Conservation (phyloP, 495 filamentous ascomycete genomes). For the Lepraria neglecta region DNA sequence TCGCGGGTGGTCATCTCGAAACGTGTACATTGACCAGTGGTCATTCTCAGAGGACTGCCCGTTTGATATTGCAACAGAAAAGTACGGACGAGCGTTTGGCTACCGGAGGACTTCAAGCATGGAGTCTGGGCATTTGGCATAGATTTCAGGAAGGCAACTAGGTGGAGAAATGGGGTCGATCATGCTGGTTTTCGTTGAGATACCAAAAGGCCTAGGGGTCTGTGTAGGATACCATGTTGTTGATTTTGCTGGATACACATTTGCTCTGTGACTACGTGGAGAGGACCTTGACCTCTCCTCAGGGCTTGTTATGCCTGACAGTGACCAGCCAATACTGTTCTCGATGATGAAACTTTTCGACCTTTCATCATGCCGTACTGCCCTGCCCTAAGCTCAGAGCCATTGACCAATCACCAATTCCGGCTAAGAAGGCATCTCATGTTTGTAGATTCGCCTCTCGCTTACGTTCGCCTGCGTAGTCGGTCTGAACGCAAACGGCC, state of each 20-base stretch:
- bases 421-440: not conserved
- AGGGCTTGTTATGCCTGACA: not conserved
- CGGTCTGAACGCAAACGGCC: not conserved
- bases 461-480: slow-evolving; percentile 7
- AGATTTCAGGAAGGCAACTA: slow-evolving; percentile 38
- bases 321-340: not conserved
- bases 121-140: slow-evolving; percentile 16
- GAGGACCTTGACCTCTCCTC: not conserved
- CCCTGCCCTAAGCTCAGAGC: slow-evolving; percentile 1
- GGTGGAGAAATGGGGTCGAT: slow-evolving; percentile 3
- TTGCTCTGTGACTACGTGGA: not conserved
- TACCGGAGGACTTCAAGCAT: slow-evolving; percentile 7
- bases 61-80: slow-evolving; percentile 20
- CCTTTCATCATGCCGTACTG: slow-evolving; percentile 4
- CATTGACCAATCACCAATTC: slow-evolving; percentile 21
- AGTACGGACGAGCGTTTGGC: slow-evolving; percentile 12
- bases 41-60: slow-evolving; percentile 10
- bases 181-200: slow-evolving; percentile 10
- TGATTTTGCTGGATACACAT: not conserved
- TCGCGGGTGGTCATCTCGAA: slow-evolving; percentile 9
- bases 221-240: slow-evolving; percentile 19
- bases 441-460: slow-evolving; percentile 12
- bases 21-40: slow-evolving; percentile 16
- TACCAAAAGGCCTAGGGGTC: slow-evolving; percentile 10
- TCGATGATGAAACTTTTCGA: not conserved